Percentiles rank a stretch among this genome's conserved stretches.
These are phyloP conservation scores for Trichoderma atrobrunneum DNA, from an alignment of 2,329 filamentous ascomycete species.

Conservation along the genomic window DNA sequence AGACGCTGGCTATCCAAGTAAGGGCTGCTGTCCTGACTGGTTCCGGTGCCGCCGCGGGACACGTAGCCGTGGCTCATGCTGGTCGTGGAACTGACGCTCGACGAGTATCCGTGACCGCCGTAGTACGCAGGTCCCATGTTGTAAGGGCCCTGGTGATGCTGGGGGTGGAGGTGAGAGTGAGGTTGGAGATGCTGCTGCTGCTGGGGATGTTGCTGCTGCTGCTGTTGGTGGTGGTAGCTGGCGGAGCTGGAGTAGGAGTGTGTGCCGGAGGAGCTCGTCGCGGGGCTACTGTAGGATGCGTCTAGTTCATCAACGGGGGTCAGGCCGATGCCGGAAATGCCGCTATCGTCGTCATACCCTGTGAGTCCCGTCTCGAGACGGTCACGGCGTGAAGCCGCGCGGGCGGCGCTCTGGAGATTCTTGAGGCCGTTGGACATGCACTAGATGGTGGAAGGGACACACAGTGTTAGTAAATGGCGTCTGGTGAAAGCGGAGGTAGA, in stretches of 20 bases:
- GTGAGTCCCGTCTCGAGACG: constrained; percentile 48
- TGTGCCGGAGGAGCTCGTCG: constrained; percentile 45
- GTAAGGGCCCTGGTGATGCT: constrained; percentile 26
- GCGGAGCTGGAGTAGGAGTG: constrained; percentile 40
- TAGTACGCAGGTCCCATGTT: constrained; percentile 27
- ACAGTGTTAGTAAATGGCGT: constrained; percentile 19
- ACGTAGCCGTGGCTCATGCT: constrained; percentile 37
- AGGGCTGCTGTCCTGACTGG: constrained; percentile 42
- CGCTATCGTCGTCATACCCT: constrained; percentile 68
- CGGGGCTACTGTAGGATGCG: constrained; percentile 55
- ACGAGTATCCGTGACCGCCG: constrained; percentile 48
- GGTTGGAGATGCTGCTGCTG: constrained; percentile 25
- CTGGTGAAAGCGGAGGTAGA: not conserved
- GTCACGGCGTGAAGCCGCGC: constrained; percentile 64
- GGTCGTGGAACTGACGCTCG: constrained; percentile 50
- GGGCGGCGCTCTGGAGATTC: constrained; percentile 69
- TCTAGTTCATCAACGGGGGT: constrained; percentile 59
- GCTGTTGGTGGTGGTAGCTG: constrained; percentile 30
- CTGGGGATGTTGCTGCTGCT: constrained; percentile 29
- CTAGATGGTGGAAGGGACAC: constrained; percentile 40
- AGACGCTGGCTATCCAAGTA: constrained; percentile 49
- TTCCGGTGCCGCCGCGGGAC: constrained; percentile 27
- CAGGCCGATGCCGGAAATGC: constrained; percentile 61
- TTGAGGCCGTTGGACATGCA: constrained; percentile 83
- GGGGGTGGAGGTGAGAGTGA: constrained; percentile 15